Evolutionary conservation across 805 yeast genomes (phyloP).

Genomic region (Ogataea parapolymorpha): DNA sequence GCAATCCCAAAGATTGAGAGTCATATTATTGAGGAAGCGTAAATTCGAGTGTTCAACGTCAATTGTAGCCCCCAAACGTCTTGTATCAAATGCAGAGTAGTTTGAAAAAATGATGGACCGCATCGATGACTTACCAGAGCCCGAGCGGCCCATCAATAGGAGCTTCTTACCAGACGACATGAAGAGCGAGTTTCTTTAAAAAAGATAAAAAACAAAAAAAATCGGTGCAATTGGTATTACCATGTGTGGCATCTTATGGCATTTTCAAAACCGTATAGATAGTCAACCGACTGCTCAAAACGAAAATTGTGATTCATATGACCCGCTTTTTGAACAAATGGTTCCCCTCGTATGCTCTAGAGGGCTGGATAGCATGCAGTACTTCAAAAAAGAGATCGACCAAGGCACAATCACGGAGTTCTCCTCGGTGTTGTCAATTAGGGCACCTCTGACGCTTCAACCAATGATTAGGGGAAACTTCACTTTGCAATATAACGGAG

Average conservation of each 20-base stretch:
- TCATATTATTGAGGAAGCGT: slow-evolving; percentile 91
- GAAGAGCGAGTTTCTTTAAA: background rate
- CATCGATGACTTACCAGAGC: slow-evolving; percentile 98
- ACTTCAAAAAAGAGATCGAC: slow-evolving; percentile 17
- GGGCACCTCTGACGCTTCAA: slow-evolving; percentile 77
- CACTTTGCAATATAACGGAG: slow-evolving; percentile 85
- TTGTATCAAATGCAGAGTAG: slow-evolving; percentile 94
- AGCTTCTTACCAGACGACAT: slow-evolving; percentile 52
- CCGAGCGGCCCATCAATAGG: slow-evolving; percentile 83
- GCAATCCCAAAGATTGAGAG: slow-evolving; percentile 95
- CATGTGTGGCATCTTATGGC: slow-evolving; percentile 60
- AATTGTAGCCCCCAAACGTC: slow-evolving; percentile 93
- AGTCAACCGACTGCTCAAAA: background rate
- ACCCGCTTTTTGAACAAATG: slow-evolving; percentile 32
- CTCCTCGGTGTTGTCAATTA: slow-evolving; percentile 75
- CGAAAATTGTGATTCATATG: background rate
- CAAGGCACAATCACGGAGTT: slow-evolving; percentile 35
- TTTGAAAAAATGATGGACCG: slow-evolving; percentile 92
- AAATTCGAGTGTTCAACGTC: slow-evolving; percentile 98
- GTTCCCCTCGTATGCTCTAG: slow-evolving; percentile 48
- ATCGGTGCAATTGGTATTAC: background rate
- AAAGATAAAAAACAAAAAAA: background rate
- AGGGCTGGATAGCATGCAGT: slow-evolving; percentile 59
- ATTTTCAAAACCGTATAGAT: slow-evolving; percentile 15
- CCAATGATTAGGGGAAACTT: slow-evolving; percentile 46